Conservation (phyloP, 805 yeast species). For the Kuraishia molischiana region DNA sequence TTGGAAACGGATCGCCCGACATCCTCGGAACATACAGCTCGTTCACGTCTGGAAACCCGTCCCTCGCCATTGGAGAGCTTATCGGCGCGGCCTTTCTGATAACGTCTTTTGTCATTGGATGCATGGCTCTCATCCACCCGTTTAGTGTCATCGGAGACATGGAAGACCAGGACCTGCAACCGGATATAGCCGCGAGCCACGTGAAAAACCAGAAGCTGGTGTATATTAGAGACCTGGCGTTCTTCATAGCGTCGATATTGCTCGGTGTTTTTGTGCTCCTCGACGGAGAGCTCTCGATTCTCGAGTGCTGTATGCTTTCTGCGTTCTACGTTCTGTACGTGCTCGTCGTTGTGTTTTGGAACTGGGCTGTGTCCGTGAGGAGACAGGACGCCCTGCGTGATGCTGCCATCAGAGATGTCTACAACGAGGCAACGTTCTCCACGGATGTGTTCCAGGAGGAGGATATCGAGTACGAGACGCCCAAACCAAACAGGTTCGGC, state of each 20-base stretch:
- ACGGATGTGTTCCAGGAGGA: constrained; percentile 7
- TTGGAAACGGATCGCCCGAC: constrained; percentile 93
- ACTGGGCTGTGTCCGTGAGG: constrained; percentile 17
- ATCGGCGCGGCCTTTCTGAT: constrained; percentile 85
- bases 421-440: constrained; percentile 13
- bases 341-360: constrained; percentile 32
- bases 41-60: constrained; percentile 53
- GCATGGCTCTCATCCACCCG: constrained; percentile 62
- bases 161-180: constrained; percentile 6
- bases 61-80: constrained; percentile 84
- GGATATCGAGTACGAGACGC: not conserved
- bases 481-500: not conserved
- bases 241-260: constrained; percentile 44
- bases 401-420: constrained; percentile 16
- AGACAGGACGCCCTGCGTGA: constrained; percentile 8
- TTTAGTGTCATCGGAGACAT: constrained; percentile 17
- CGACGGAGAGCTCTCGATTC: constrained; percentile 40
- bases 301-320: constrained; percentile 49
- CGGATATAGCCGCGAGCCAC: constrained; percentile 2
- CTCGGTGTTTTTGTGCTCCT: constrained; percentile 37
- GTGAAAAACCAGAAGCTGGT: constrained; percentile 24
- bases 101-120: constrained; percentile 70
- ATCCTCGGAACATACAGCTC: constrained; percentile 79
- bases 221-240: constrained; percentile 54
- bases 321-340: constrained; percentile 54